Evolutionary conservation across 1,284 basidiomycete species (phyloP).

Genomic region (Leccinum griseonigrum): DNA sequence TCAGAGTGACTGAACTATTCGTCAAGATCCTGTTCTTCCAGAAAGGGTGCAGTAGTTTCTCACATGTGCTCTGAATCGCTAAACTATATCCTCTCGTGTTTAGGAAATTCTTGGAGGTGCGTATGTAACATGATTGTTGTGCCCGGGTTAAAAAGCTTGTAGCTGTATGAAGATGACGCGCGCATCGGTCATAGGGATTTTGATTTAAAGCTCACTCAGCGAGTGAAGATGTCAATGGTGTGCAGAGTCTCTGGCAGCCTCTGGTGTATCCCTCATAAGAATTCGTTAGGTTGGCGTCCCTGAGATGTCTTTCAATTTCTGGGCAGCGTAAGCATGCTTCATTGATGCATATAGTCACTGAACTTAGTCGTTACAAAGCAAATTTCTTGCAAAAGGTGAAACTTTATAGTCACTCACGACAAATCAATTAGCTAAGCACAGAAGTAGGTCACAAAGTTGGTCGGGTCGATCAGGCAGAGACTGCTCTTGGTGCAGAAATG

Average conservation of each 20-base stretch:
- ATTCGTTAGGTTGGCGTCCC: conserved; percentile 85
- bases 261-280: conserved; percentile 6
- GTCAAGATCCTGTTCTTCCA: conserved; percentile 91
- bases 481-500: conserved; percentile 83
- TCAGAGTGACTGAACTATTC: conserved; percentile 10
- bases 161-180: conserved; percentile 96
- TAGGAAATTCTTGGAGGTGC: conserved; percentile 72
- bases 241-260: conserved; percentile 13
- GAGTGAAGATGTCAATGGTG: conserved; percentile 99
- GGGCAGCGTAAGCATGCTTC: conserved; percentile 69
- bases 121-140: not conserved
- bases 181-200: conserved; percentile 89
- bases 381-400: conserved; percentile 77
- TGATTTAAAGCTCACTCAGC: conserved; percentile 85
- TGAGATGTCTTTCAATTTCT: conserved; percentile 90
- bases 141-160: conserved; percentile 25
- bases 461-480: conserved; percentile 96
- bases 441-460: conserved; percentile 93
- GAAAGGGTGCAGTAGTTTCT: conserved; percentile 67
- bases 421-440: conserved; percentile 9
- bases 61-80: not conserved
- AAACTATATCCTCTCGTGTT: not conserved
- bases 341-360: conserved; percentile 4
- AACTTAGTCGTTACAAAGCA: conserved; percentile 39
- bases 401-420: not conserved